Conservation (phyloP, 257 asterid species). For the Leonotis leonurus region DNA sequence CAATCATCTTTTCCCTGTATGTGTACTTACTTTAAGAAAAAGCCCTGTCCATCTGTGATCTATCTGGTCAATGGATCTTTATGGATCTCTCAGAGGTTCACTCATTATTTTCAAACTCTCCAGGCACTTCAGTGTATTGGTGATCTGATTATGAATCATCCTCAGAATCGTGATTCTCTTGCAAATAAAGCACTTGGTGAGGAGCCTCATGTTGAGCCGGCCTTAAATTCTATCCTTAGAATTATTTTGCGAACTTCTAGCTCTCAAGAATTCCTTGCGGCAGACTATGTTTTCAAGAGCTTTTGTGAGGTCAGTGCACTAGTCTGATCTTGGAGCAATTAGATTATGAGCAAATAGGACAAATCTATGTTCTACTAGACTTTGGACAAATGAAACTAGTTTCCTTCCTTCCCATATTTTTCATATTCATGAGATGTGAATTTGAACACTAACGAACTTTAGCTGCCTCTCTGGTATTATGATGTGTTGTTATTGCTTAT, state of each 20-base stretch:
- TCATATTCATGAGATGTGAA: not conserved
- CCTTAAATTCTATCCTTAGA: slow-evolving; percentile 72
- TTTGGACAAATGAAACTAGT: not conserved
- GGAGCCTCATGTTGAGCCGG: slow-evolving; percentile 77
- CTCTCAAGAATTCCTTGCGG: slow-evolving; percentile 75
- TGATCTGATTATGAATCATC: slow-evolving; percentile 59
- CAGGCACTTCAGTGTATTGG: slow-evolving; percentile 92
- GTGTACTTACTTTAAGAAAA: not conserved
- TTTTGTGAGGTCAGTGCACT: slow-evolving; percentile 83
- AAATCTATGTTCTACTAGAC: not conserved
- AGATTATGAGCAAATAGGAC: not conserved
- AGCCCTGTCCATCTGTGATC: not conserved
- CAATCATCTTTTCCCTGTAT: not conserved
- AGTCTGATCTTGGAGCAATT: slow-evolving; percentile 17
- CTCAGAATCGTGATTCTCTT: slow-evolving; percentile 72
- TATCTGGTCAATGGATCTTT: not conserved
- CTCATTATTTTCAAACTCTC: slow-evolving; percentile 11
- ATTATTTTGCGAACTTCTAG: slow-evolving; percentile 77
- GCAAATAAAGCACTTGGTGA: slow-evolving; percentile 82
- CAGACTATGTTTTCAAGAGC: slow-evolving; percentile 77
- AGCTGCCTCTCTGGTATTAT: not conserved
- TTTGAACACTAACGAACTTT: not conserved
- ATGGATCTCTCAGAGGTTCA: slow-evolving; percentile 8
- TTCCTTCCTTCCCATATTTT: no score
- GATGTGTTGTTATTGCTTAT: not conserved